Evolutionary conservation across 345 rosid species (phyloP), one percentile per base, ranked within the genome.

Genomic region (Dipteronia sinensis): DNA sequence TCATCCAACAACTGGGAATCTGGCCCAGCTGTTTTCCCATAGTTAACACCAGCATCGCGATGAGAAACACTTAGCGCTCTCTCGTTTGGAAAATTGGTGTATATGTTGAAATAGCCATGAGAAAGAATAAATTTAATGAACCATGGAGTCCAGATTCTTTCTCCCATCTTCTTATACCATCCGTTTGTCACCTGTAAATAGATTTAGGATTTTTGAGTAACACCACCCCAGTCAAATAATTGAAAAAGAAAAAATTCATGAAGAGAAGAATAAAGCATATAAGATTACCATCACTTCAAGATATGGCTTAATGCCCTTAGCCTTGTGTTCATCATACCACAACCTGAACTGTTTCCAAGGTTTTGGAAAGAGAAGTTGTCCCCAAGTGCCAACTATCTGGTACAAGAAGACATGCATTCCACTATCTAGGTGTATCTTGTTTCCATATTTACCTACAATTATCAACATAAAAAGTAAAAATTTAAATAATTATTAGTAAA

Each of bases 101-200:
- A 94, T 74, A 96, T 87, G 69, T 94, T 96, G 71, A 94, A 96
- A 86, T 96, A 94, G 72, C 98, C 92, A 69, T 79, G 92, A 69
- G 91, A 72, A 46, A 92, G 92, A 61, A 92, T 75, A 76, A 96
- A 96, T 78, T 96, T 94, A 17, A 96, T 94, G 82, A 96, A 96
- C 99, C 97, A 96, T 76, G 99, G 99, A 46, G 98, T 96, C 99
- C 98, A 96, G 69, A 96, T 94, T 79, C 87, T 86, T 82, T 96
- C 99, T 72, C 98, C 97, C 85, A 89, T 68, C 90, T 64, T 89
- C 83, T 91, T 96, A 85, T 96, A 94, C 99, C 99, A 96, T 56
- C 95, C 97, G 17, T 81, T 92, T 10, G 98, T 85, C 71, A 96
- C 94, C 99, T 93, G 87, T 78, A 76, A 31, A 76, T 59, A 66